These are phyloP conservation scores for Leccinum subatratum DNA, from an alignment of 1,284 basidiomycete genomes.

Conservation along the genomic window DNA sequence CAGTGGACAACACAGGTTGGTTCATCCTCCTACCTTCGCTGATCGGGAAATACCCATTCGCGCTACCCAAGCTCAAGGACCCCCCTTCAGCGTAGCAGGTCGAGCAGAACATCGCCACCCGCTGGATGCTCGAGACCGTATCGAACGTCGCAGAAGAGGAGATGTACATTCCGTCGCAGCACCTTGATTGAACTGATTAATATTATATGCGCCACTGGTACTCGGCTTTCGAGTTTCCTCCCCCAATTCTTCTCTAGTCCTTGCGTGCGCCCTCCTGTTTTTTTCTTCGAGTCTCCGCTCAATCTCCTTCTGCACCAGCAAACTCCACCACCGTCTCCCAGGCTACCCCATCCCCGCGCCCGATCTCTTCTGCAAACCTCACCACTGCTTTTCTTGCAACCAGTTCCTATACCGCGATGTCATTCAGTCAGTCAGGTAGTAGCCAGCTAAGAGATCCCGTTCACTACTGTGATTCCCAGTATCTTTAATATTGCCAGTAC, in stretches of 20 bases:
- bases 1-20: constrained; percentile 57
- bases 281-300: constrained; percentile 23
- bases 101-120: constrained; percentile 44
- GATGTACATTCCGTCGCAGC: constrained; percentile 30
- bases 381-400: constrained; percentile 48
- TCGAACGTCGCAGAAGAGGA: constrained; percentile 33
- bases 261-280: constrained; percentile 14
- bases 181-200: constrained; percentile 1
- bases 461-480: constrained; percentile 53
- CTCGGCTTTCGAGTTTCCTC: too few species aligned
- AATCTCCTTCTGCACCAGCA: constrained; percentile 18
- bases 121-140: constrained; percentile 44
- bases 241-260: neutral
- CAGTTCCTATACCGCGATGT: constrained; percentile 43
- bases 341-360: neutral
- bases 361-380: constrained; percentile 23
- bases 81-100: constrained; percentile 40
- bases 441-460: constrained; percentile 36
- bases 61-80: constrained; percentile 35
- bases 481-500: constrained; percentile 56
- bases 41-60: constrained; percentile 66
- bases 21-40: constrained; percentile 78
- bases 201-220: too few species aligned
- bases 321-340: constrained; percentile 2
- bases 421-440: constrained; percentile 44